These are phyloP conservation scores for Blastomyces gilchristii DNA, from an alignment of 2,329 filamentous ascomycete species.

Conservation along the genomic window DNA sequence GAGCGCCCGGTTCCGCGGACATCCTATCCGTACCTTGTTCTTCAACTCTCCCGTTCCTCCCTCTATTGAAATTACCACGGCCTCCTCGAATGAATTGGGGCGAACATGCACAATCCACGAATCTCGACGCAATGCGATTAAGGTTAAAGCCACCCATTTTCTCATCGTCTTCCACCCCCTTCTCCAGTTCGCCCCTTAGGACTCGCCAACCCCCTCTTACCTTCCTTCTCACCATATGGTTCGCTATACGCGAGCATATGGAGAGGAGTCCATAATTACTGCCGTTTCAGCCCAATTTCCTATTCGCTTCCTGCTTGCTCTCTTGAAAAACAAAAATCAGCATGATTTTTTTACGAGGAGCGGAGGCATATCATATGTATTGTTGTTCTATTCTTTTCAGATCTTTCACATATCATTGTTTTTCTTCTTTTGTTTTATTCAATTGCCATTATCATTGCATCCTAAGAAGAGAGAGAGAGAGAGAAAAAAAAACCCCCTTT, in stretches of 20 bases:
- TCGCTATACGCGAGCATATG: slow-evolving; percentile 13
- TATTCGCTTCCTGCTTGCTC: neutral
- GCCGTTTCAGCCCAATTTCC: neutral
- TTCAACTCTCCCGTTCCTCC: neutral
- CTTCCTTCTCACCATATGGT: slow-evolving; percentile 15
- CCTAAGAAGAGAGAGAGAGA: no score
- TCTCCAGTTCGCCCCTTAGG: neutral
- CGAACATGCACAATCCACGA: neutral
- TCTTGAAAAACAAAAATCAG: neutral
- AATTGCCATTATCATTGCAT: no score
- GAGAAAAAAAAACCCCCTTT: no score
- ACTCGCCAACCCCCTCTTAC: neutral
- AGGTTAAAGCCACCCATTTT: neutral
- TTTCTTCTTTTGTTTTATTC: neutral
- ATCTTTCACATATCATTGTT: neutral
- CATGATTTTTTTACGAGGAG: neutral
- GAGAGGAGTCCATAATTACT: slow-evolving; percentile 8
- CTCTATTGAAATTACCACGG: neutral
- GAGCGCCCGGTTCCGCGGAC: neutral
- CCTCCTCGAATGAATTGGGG: neutral
- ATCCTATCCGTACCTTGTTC: neutral
- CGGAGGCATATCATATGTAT: neutral
- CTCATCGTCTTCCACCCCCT: neutral
- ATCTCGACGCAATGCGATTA: neutral
- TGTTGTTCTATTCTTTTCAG: neutral